A percentile compares a stretch with the other conserved stretches of the same genome.
Conservation (phyloP, 2,329 filamentous ascomycete species). For the Colletotrichum sp. region DNA sequence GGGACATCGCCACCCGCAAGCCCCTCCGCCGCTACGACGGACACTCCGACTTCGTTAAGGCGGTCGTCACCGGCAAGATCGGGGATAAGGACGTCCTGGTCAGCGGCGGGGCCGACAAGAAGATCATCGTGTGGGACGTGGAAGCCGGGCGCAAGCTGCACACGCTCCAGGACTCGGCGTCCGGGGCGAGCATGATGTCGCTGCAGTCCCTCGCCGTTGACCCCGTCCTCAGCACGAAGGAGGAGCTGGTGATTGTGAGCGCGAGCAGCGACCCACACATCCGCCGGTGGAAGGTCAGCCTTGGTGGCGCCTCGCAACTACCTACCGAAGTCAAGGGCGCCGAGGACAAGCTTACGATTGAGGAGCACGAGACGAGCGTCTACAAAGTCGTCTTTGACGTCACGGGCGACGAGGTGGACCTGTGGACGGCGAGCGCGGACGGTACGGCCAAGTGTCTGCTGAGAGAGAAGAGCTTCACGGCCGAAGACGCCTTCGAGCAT, state of each 20-base stretch:
- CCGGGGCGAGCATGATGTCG: conserved; percentile 71
- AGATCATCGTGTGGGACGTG: conserved; percentile 84
- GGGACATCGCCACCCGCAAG: conserved; percentile 66
- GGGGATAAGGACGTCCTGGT: conserved; percentile 68
- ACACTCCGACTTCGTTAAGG: conserved; percentile 92
- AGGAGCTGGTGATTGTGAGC: conserved; percentile 69
- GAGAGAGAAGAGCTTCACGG: conserved; percentile 69
- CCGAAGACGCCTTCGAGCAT: conserved; percentile 77
- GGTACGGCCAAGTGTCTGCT: conserved; percentile 84
- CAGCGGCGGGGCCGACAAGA: conserved; percentile 79
- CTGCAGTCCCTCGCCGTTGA: conserved; percentile 83
- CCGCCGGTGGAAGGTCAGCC: conserved; percentile 73
- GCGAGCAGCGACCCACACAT: conserved; percentile 84
- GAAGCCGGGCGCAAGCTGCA: conserved; percentile 72
- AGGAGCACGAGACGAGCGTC: conserved; percentile 89
- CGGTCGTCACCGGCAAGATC: conserved; percentile 68
- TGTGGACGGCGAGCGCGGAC: conserved; percentile 95
- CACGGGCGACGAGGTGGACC: conserved; percentile 66
- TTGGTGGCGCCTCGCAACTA: conserved; percentile 59
- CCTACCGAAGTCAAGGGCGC: conserved; percentile 36
- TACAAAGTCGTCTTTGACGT: conserved; percentile 79
- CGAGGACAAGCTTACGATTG: conserved; percentile 57
- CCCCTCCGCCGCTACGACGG: conserved; percentile 69
- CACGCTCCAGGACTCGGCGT: conserved; percentile 73
- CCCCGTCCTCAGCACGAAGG: conserved; percentile 58